Evolutionary conservation across 768 basidiomycete species (phyloP), one percentile per base, ranked within the genome.

Genomic region (Candolleomyces aberdarensis): DNA sequence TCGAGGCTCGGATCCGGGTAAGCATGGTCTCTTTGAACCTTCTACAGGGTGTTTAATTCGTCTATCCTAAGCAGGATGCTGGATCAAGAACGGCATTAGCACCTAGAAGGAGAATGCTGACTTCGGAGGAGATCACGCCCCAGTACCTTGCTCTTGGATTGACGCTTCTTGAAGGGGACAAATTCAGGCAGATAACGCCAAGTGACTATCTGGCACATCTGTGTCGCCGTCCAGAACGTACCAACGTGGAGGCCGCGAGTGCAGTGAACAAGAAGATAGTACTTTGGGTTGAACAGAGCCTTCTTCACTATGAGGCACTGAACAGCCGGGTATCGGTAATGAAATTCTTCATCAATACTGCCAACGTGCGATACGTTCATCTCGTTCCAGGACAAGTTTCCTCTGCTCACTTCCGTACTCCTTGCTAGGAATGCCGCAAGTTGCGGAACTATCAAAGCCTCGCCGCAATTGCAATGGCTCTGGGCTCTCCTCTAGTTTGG

Each of bases 361-460:
- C 81, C 8, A 62, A 70, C 54, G 80, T 29, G 13, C 13, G 44
- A 14, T 14, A 4, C 5, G 3, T 15, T 19, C 9, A 5, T 32
- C 13, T 19, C 44, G 17, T 46, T 39, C 31, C 48, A 39, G 11
- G 36, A 6, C 32, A 39, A 20, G 8, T 6, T 20, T n/a, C 15
- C 31, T 6, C 54, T 29, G 14, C 10, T 15, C 5, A 31, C 54
- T 41, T 39, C 9, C 19, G 39, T n/a, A 5, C 32, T 32, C n/a
- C n/a, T 32, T 32, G 32, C 5, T 44, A 81, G 78, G 80, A 80
- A 69, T 83, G 80, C 61, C 71, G 73, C 19, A 74, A 73, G 53
- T 57, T 77, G 36, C 75, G 75, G 13, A 82, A 83, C 60, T 82
- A 77, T 63, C 71, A 75, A 7, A 80, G 80, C 13, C 65, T 78